These are phyloP conservation scores for Crithidia bombi DNA, from an alignment of 208 protist genomes.

Conservation along the genomic window DNA sequence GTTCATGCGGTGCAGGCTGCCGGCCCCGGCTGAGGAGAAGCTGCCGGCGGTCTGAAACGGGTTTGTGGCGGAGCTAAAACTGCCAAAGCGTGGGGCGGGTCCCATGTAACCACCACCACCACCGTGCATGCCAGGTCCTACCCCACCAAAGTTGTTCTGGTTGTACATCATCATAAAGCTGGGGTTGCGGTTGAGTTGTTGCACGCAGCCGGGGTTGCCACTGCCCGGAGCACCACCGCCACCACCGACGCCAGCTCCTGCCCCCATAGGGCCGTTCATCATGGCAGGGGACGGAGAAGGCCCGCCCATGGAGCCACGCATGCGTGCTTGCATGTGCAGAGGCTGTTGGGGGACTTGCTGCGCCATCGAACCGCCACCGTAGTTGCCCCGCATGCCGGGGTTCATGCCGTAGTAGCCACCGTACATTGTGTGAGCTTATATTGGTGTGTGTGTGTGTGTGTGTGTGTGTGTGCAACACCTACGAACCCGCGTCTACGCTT, in stretches of 20 bases:
- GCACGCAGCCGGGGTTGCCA: background rate
- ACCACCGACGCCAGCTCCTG: background rate
- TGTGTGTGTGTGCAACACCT: background rate
- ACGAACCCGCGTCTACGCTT: too few relatives aligned
- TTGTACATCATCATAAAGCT: constrained; percentile 40
- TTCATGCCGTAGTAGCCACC: constrained; percentile 35
- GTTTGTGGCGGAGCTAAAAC: constrained; percentile 21
- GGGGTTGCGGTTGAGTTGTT: constrained; percentile 16
- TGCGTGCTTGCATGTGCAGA: constrained; percentile 16
- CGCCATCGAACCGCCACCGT: constrained; percentile 14
- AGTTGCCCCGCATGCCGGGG: constrained; percentile 29
- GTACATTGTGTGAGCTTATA: constrained; percentile 31
- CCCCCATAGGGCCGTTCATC: constrained; percentile 9
- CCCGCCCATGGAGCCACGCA: constrained; percentile 7
- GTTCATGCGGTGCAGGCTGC: constrained; percentile 41
- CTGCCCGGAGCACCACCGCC: background rate
- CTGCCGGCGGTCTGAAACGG: constrained; percentile 5
- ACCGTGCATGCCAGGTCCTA: background rate
- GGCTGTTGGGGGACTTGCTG: constrained; percentile 27
- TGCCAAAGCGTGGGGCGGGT: constrained; percentile 15
- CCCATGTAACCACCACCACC: constrained; percentile 13
- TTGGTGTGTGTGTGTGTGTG: constrained; percentile 5
- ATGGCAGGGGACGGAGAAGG: background rate
- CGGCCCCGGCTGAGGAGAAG: constrained; percentile 28
- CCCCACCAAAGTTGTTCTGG: constrained; percentile 19